Conservation (phyloP, 2,329 filamentous ascomycete species). For the Gyromitra esculenta region DNA sequence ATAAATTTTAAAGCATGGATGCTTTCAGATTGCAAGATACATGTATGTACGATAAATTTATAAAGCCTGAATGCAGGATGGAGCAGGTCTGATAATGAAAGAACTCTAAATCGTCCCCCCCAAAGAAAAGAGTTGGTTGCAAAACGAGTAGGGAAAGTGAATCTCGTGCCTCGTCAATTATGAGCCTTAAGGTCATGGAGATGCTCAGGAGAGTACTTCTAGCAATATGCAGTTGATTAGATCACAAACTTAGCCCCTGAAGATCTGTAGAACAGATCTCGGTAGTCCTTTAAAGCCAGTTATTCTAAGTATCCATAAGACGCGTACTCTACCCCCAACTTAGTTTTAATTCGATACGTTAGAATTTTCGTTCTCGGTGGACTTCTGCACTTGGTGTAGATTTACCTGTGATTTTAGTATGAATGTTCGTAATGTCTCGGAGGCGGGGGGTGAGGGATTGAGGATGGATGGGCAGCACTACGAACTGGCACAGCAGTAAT, state of each 20-base stretch:
- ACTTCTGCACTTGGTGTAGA: slow-evolving; percentile 26
- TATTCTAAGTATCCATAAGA: neutral
- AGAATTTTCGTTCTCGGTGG: slow-evolving; percentile 15
- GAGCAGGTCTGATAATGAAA: neutral
- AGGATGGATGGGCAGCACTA: neutral
- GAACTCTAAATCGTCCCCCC: neutral
- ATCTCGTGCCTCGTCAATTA: neutral
- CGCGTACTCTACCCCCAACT: neutral
- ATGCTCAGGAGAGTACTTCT: slow-evolving; percentile 2
- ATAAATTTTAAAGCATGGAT: neutral
- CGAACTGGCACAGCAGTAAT: slow-evolving; percentile 32
- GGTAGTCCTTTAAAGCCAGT: neutral
- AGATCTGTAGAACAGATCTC: neutral
- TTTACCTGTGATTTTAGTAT: slow-evolving; percentile 6
- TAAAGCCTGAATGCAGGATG: neutral
- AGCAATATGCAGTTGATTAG: slow-evolving; percentile 1
- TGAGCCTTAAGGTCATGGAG: neutral
- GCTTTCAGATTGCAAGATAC: neutral
- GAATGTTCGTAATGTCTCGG: slow-evolving; percentile 28
- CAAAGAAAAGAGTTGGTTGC: neutral
- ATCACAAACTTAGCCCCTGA: slow-evolving; percentile 29
- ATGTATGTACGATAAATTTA: neutral
- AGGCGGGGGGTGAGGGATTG: neutral
- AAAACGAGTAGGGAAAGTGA: neutral
- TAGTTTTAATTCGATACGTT: slow-evolving; percentile 2